Evolutionary conservation across 306 rosid species (phyloP).

Genomic region (Inga oerstediana): DNA sequence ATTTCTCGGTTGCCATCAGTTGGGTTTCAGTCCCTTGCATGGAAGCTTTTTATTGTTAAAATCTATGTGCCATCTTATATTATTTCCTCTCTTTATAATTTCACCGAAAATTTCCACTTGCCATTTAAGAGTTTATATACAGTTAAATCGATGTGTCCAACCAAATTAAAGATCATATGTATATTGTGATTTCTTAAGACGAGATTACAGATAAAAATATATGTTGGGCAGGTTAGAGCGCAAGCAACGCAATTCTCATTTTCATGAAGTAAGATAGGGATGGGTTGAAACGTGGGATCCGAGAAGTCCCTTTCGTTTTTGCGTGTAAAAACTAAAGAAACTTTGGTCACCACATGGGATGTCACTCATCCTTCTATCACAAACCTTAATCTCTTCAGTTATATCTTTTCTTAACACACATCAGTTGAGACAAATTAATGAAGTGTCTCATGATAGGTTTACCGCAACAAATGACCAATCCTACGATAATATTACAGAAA

Average conservation of each 20-base stretch:
- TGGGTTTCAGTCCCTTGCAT: too few species aligned
- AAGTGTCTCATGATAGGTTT: constrained; percentile 19
- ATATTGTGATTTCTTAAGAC: constrained; percentile 29
- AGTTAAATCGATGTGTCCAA: background rate
- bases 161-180: background rate
- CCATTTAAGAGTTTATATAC: too few species aligned
- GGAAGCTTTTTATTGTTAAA: too few species aligned
- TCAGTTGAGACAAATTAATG: constrained; percentile 6
- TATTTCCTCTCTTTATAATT: too few species aligned
- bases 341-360: constrained; percentile 53
- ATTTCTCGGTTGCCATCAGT: too few species aligned
- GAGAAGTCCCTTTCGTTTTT: constrained; percentile 41
- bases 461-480: constrained; percentile 30
- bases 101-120: too few species aligned
- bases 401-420: background rate
- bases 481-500: constrained; percentile 2
- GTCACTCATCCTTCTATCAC: constrained; percentile 37
- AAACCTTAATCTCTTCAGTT: constrained; percentile 1
- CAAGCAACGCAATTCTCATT: constrained; percentile 21
- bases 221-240: background rate
- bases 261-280: constrained; percentile 35
- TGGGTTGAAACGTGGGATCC: constrained; percentile 54
- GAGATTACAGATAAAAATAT: constrained; percentile 1
- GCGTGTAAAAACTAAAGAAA: constrained; percentile 45
- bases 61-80: too few species aligned